A percentile compares a stretch with the other conserved stretches of the same genome.
Evolutionary conservation across 1,284 basidiomycete species (phyloP).

Genomic region (Malassezia psittaci): DNA sequence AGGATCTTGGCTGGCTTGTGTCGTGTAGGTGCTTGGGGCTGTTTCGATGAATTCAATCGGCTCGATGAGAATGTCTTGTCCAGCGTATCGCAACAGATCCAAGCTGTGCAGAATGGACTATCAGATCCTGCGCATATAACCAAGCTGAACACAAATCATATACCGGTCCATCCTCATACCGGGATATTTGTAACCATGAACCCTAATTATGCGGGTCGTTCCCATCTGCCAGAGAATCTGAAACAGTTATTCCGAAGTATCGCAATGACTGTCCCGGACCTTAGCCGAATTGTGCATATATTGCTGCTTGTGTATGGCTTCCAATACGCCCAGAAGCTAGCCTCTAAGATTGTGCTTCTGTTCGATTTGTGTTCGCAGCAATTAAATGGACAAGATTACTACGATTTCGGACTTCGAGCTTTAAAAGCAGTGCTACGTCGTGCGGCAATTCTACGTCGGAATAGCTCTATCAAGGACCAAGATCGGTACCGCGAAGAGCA

Average conservation of each 20-base stretch:
- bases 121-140: constrained; percentile 50
- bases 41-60: constrained; percentile 59
- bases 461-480: constrained; percentile 44
- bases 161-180: constrained; percentile 88
- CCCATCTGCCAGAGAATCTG: constrained; percentile 89
- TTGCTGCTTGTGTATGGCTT: constrained; percentile 99
- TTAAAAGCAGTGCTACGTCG: constrained; percentile 92
- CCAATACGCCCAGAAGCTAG: constrained; percentile 86
- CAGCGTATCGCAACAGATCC: constrained; percentile 97
- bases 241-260: constrained; percentile 88
- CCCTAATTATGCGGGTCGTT: constrained; percentile 87
- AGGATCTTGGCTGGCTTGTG: constrained; percentile 96
- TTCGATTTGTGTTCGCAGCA: constrained; percentile 98
- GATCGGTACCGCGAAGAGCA: constrained; percentile 56
- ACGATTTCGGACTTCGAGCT: constrained; percentile 96
- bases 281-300: constrained; percentile 96
- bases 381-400: constrained; percentile 91
- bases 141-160: constrained; percentile 85
- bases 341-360: constrained; percentile 96
- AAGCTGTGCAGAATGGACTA: constrained; percentile 93
- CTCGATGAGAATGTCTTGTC: constrained; percentile 94
- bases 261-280: constrained; percentile 97
- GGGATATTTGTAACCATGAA: constrained; percentile 97
- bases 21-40: constrained; percentile 83
- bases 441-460: constrained; percentile 93